Evolutionary conservation across 164 flowering plant species (phyloP).

Genomic region (Magnolia changhungtana): DNA sequence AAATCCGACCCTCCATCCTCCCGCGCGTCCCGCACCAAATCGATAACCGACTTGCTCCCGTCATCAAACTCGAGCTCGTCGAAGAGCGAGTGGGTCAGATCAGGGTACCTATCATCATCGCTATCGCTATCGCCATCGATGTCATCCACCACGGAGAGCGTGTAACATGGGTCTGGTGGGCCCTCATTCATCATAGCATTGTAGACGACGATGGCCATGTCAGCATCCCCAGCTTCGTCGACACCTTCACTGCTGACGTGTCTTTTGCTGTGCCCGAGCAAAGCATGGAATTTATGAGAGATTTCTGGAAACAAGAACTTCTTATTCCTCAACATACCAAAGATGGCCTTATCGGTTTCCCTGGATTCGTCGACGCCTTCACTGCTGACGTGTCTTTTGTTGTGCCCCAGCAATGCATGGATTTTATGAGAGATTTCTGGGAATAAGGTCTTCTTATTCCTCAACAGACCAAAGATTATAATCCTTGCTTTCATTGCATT

Average conservation of each 20-base stretch:
- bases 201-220: constrained; percentile 31
- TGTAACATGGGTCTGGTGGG: constrained; percentile 10
- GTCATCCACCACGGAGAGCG: not conserved
- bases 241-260: constrained; percentile 6
- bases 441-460: constrained; percentile 42
- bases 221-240: constrained; percentile 5
- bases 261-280: constrained; percentile 25
- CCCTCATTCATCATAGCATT: constrained; percentile 13
- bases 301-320: constrained; percentile 42
- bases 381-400: not conserved
- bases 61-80: constrained; percentile 30
- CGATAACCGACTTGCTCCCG: constrained; percentile 47
- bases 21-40: constrained; percentile 56
- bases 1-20: constrained; percentile 51
- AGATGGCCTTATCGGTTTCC: constrained; percentile 13
- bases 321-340: constrained; percentile 45
- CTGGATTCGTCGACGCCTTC: constrained; percentile 16
- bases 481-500: constrained; percentile 47
- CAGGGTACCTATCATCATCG: constrained; percentile 43
- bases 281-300: constrained; percentile 39
- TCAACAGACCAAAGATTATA: constrained; percentile 42
- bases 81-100: constrained; percentile 41
- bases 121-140: not conserved
- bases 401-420: constrained; percentile 30
- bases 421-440: constrained; percentile 47